phyloP scores from a whole-genome alignment of 2,329 filamentous ascomycete genomes.

The Leptosphaerulina australis region DNA sequence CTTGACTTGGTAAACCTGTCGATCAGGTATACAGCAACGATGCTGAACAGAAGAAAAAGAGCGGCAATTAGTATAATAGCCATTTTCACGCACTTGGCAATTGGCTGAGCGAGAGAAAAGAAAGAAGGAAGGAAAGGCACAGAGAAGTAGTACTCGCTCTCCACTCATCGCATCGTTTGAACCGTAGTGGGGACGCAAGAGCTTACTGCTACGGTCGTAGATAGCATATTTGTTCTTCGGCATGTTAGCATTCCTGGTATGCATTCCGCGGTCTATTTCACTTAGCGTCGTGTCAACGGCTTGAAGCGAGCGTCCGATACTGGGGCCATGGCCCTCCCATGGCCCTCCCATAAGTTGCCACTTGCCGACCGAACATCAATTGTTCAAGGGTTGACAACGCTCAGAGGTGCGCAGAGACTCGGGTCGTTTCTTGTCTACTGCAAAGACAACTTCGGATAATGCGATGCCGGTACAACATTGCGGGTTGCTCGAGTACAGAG shows the following conservation, averaged over 20 bases:
- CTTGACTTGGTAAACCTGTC: constrained; percentile 15
- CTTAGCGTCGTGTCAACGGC: constrained; percentile 7
- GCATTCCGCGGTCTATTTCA: constrained; percentile 4
- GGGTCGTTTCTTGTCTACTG: background rate
- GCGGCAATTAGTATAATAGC: constrained; percentile 17
- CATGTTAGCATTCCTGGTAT: constrained; percentile 9
- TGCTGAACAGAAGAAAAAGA: constrained; percentile 28
- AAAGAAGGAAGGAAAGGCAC: background rate
- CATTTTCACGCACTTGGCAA: constrained; percentile 4
- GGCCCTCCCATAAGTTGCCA: constrained; percentile 7
- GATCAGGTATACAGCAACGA: constrained; percentile 20
- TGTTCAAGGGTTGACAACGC: background rate
- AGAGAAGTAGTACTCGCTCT: background rate
- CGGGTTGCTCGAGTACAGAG: background rate
- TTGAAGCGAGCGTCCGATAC: constrained; percentile 14
- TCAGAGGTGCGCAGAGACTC: background rate
- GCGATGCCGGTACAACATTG: background rate
- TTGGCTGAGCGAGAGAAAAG: background rate
- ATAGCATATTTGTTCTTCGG: constrained; percentile 6
- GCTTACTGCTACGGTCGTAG: constrained; percentile 6
- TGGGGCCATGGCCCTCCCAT: background rate
- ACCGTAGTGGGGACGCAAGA: constrained; percentile 1
- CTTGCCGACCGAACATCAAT: constrained; percentile 1
- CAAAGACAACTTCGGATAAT: background rate
- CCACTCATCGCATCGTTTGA: constrained; percentile 4